Evolutionary conservation across 768 basidiomycete species (phyloP).

Genomic region (Mycena amicta): DNA sequence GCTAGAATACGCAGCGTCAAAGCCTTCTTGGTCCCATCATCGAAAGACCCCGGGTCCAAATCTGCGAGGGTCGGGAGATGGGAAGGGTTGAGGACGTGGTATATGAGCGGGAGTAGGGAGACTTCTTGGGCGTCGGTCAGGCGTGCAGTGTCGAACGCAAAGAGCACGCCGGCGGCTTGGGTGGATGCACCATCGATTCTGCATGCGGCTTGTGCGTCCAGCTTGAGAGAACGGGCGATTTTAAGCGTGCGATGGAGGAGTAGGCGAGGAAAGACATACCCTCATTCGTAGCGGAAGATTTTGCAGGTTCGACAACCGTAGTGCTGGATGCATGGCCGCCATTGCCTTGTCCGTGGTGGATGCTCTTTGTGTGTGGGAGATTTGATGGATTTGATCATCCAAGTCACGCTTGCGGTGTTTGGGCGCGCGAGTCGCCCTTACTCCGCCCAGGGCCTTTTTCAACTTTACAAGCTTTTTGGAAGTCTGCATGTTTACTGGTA

Average conservation of each 20-base stretch:
- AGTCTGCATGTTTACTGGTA: too few species aligned
- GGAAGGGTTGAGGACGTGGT: not conserved
- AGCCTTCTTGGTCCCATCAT: not conserved
- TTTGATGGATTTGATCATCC: too few species aligned
- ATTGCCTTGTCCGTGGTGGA: not conserved
- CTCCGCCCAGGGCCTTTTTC: too few species aligned
- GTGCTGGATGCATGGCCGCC: not conserved
- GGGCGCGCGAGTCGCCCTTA: too few species aligned
- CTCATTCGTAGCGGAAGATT: not conserved
- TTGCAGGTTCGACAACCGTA: not conserved
- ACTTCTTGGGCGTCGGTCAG: not conserved
- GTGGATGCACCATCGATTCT: not conserved
- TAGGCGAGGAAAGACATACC: not conserved
- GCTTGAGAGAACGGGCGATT: not conserved
- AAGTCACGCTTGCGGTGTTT: too few species aligned
- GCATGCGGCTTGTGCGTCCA: not conserved
- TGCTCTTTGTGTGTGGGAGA: not conserved
- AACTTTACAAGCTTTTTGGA: too few species aligned
- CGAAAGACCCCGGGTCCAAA: not conserved
- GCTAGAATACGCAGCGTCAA: not conserved
- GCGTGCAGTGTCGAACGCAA: not conserved
- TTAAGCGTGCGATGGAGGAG: not conserved
- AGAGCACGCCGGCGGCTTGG: not conserved
- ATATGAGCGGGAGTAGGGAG: not conserved
- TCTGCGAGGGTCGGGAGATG: not conserved